These are phyloP conservation scores for Blastomyces gilchristii DNA, from an alignment of 2,329 filamentous ascomycete genomes.

Conservation along the genomic window DNA sequence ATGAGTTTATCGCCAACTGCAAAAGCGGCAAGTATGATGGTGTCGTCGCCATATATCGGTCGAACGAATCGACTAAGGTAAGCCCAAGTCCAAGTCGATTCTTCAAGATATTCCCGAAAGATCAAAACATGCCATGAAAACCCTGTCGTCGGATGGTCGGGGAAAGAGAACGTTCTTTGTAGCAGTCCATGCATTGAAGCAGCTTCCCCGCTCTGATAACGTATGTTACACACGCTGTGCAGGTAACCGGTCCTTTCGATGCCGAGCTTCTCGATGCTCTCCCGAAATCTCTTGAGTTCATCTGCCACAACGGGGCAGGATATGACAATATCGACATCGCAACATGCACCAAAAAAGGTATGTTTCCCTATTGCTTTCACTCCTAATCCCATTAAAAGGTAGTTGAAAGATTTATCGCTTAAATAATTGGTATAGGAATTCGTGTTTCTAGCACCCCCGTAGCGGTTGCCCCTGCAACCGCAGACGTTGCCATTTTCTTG, in stretches of 20 bases:
- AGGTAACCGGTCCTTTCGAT: constrained; percentile 41
- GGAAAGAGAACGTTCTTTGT: neutral
- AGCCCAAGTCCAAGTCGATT: neutral
- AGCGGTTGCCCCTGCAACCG: constrained; percentile 39
- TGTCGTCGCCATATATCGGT: constrained; percentile 48
- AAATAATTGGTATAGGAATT: constrained; percentile 21
- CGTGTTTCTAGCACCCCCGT: constrained; percentile 37
- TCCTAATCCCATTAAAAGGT: neutral
- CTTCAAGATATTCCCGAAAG: neutral
- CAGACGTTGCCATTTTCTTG: constrained; percentile 39
- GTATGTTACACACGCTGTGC: constrained; percentile 3
- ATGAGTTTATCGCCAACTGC: constrained; percentile 47
- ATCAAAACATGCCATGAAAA: neutral
- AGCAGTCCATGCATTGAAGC: neutral
- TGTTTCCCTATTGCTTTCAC: neutral
- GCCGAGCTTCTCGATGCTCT: constrained; percentile 38
- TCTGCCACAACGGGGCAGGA: constrained; percentile 48
- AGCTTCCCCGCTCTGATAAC: neutral
- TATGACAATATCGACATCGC: constrained; percentile 52
- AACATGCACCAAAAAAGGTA: constrained; percentile 40
- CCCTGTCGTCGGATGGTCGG: neutral
- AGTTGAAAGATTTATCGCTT: neutral
- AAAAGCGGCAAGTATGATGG: constrained; percentile 46
- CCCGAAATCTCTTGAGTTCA: constrained; percentile 38
- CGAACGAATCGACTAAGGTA: constrained; percentile 46